A percentile compares a stretch with the other conserved stretches of the same genome.
phyloP scores from a whole-genome alignment of 805 yeast species.

The Metschnikowia henanensis region DNA sequence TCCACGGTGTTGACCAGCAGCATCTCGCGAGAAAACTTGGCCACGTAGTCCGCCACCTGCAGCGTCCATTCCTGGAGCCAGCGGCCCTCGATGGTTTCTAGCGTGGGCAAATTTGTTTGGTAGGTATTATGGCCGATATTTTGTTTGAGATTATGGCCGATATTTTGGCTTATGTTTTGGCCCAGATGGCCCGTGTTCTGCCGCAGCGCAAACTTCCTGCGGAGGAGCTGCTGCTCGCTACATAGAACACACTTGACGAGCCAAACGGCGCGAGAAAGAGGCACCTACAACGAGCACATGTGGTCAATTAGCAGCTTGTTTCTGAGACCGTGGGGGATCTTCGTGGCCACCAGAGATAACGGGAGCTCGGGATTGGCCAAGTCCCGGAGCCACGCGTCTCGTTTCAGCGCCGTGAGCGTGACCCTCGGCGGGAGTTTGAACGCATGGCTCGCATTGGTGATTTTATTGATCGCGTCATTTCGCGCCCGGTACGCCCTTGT shows the following conservation, averaged over 20 bases:
- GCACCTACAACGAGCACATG: slow-evolving; percentile 64
- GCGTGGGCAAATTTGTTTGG: slow-evolving; percentile 9
- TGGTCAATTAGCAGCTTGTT: slow-evolving; percentile 73
- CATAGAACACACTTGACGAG: slow-evolving; percentile 83
- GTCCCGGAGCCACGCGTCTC: slow-evolving; percentile 83
- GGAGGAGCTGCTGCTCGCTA: slow-evolving; percentile 42
- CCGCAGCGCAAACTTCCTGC: slow-evolving; percentile 30
- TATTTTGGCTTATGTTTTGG: too few relatives aligned
- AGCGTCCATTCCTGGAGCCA: slow-evolving; percentile 93
- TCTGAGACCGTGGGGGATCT: slow-evolving; percentile 88
- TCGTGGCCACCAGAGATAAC: slow-evolving; percentile 64
- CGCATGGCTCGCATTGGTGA: slow-evolving; percentile 31
- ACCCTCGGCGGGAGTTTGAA: slow-evolving; percentile 88
- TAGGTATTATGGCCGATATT: too few relatives aligned
- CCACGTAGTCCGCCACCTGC: slow-evolving; percentile 65
- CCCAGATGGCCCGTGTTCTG: slow-evolving; percentile 1
- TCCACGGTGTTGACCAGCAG: slow-evolving; percentile 25
- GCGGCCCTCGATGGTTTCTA: slow-evolving; percentile 45
- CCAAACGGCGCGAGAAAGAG: slow-evolving; percentile 87
- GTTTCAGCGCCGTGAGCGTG: slow-evolving; percentile 82
- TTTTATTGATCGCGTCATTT: slow-evolving; percentile 41
- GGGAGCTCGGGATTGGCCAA: slow-evolving; percentile 69
- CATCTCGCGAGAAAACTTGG: slow-evolving; percentile 48
- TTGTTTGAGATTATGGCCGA: too few relatives aligned
- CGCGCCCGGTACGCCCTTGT: slow-evolving; percentile 38